Evolutionary conservation across 257 asterid genomes (phyloP).

Genomic region (Solanum raphanifolium): DNA sequence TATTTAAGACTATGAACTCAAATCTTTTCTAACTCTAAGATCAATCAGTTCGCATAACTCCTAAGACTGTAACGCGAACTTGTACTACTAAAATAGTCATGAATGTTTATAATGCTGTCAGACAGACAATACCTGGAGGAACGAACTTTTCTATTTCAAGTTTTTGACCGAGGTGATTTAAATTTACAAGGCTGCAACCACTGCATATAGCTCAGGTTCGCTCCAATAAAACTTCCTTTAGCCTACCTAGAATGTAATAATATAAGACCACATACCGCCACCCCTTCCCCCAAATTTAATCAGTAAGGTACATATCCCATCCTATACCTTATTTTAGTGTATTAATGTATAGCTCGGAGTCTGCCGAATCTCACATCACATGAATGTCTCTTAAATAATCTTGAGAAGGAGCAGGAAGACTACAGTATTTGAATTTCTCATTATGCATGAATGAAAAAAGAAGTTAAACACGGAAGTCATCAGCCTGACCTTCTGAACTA

Average conservation of each 20-base stretch:
- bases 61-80: neutral
- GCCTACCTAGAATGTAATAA: neutral
- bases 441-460: neutral
- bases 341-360: neutral
- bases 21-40: neutral
- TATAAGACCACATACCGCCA: neutral
- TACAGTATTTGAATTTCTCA: neutral
- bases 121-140: neutral
- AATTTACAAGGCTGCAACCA: neutral
- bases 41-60: neutral
- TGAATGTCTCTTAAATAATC: neutral
- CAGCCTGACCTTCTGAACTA: conserved; percentile 66
- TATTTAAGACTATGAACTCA: neutral
- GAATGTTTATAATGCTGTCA: neutral
- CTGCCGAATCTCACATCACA: neutral
- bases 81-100: neutral
- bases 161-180: neutral
- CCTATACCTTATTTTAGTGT: neutral
- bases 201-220: neutral
- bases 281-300: neutral
- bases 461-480: neutral
- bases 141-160: neutral
- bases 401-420: neutral
- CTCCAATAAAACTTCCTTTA: neutral
- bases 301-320: neutral